Evolutionary conservation across 441 rosid species (phyloP).

Genomic region (Erodium moschatum): DNA sequence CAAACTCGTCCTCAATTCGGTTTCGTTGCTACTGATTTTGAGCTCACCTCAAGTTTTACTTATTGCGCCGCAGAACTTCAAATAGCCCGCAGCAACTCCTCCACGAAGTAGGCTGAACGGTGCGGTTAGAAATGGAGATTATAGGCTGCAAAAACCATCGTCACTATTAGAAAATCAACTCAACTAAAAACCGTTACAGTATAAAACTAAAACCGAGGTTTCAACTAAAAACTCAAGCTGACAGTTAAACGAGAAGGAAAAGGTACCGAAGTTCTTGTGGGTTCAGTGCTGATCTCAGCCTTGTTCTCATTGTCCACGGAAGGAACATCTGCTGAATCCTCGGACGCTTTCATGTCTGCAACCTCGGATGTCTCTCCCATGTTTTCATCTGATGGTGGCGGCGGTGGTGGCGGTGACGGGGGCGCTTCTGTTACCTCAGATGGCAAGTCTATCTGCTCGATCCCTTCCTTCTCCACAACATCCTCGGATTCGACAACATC

Average conservation of each 20-base stretch:
- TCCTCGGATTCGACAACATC: slow-evolving; percentile 22
- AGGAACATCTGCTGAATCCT: slow-evolving; percentile 18
- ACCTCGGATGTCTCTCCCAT: slow-evolving; percentile 18
- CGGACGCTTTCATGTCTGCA: slow-evolving; percentile 9
- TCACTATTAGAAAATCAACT: too few relatives aligned
- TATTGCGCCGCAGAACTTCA: slow-evolving; percentile 34
- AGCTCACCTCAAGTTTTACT: slow-evolving; percentile 30
- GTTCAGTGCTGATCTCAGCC: slow-evolving; percentile 20
- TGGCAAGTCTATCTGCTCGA: background rate
- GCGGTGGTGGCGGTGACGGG: background rate
- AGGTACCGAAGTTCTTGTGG: slow-evolving; percentile 32
- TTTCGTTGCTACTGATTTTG: background rate
- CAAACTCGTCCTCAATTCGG: background rate
- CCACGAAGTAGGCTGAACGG: slow-evolving; percentile 45
- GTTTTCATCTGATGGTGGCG: slow-evolving; percentile 13
- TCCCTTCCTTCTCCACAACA: slow-evolving; percentile 15
- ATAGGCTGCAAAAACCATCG: too few relatives aligned
- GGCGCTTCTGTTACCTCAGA: slow-evolving; percentile 13
- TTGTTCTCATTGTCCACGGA: slow-evolving; percentile 20
- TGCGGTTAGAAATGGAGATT: slow-evolving; percentile 24
- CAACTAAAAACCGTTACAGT: too few relatives aligned
- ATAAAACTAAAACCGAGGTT: too few relatives aligned
- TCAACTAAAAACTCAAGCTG: too few relatives aligned
- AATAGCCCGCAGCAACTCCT: slow-evolving; percentile 70
- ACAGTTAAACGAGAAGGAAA: too few relatives aligned